Conservation (phyloP, 345 rosid genomes). For the Reutealis trisperma region DNA sequence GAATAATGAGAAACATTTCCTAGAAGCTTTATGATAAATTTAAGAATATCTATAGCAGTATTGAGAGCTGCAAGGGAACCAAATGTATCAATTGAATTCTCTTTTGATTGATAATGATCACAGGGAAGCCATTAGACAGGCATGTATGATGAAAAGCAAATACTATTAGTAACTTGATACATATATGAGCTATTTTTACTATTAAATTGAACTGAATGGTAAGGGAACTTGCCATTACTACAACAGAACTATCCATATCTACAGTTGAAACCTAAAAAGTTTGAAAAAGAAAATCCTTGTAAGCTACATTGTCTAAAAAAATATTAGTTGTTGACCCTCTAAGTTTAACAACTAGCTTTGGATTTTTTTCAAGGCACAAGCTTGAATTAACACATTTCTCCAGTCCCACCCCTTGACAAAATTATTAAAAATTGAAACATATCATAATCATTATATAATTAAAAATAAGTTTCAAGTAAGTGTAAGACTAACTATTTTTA, state of each 20-base stretch:
- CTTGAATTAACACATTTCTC: conserved; percentile 51
- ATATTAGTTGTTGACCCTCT: conserved; percentile 47
- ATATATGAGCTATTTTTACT: too few species aligned
- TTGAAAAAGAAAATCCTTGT: conserved; percentile 42
- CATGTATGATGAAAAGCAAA: conserved; percentile 37
- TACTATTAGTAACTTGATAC: too few species aligned
- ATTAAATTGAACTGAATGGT: too few species aligned
- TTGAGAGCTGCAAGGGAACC: conserved; percentile 48
- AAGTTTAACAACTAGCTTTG: conserved; percentile 49
- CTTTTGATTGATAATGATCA: conserved; percentile 48
- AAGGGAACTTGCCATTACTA: conserved; percentile 38
- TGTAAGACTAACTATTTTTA: too few species aligned
- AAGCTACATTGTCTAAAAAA: conserved; percentile 55
- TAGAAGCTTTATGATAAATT: conserved; percentile 34
- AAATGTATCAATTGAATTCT: conserved; percentile 23
- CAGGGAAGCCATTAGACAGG: conserved; percentile 48
- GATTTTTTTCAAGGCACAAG: conserved; percentile 44
- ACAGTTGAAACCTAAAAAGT: conserved; percentile 45
- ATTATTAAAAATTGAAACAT: background rate
- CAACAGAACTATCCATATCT: conserved; percentile 60
- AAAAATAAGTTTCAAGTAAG: too few species aligned
- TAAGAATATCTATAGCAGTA: conserved; percentile 41
- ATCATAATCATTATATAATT: background rate
- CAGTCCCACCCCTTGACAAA: conserved; percentile 39
- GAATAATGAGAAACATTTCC: too few species aligned